Base-by-base conservation (phyloP, 1,284 basidiomycete species). In the Leccinum cinnamomeum region DNA sequence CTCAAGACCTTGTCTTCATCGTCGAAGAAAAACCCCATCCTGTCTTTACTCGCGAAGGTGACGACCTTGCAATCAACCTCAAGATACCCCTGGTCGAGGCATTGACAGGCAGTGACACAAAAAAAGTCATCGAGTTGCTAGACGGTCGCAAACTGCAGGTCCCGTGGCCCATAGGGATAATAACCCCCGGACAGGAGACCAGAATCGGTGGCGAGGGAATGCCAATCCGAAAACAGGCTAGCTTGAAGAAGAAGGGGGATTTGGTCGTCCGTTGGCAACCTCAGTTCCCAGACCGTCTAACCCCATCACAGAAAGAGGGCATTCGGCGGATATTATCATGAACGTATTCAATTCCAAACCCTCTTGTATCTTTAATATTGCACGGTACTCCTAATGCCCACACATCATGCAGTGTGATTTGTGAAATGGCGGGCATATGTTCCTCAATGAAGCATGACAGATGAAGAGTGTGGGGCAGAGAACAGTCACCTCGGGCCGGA, bases 11-110 rank as follows among this genome's bases (percentile, higher is more conserved):
- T 23, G 91, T 92, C 12, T 97, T 97, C 72, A 86, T 96, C 50
- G 88, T 97, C 8, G 94, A 96, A 75, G 94, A 97, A 77, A 96
- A 95, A 77, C 87, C 89, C 6, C 92, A 97, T 74, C 77, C 84
- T 0, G 77, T 82, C 4, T 96, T 94, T 74, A 82, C 78, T 62
- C 84, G 95, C 35, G 87, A 92, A 5, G 92, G 90, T 46, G 92
- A 96, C 78, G 89, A 97, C 73, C 84, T 97, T 41, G 72, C 87
- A 46, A 80, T 83, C 62, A 82, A 77, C 37, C 67, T 91, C 57
- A 81, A 84, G 67, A 80, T 97, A 62, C 82, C 92, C 5, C 84
- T 98, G 1, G 85, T 94, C 28, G 94, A 97, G 56, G 95, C 95
- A 0, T 79, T 98, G n/a, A 79, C 88, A 18, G 83, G 85, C 46